Conservation (phyloP, 2,329 filamentous ascomycete species). For the Trichoderma sp. region DNA sequence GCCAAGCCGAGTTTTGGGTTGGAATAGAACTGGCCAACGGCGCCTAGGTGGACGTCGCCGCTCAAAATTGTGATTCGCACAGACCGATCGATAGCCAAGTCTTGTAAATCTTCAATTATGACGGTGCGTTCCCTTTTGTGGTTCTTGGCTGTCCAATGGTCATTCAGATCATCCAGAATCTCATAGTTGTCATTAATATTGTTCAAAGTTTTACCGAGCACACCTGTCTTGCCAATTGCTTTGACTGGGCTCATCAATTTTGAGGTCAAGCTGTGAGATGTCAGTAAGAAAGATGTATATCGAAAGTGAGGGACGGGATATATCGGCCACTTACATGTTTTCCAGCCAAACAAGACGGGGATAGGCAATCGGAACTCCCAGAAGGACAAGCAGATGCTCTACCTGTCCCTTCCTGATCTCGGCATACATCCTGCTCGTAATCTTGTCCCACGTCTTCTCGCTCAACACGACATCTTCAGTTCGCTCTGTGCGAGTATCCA, state of each 20-base stretch:
- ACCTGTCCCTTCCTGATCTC: conserved; percentile 84
- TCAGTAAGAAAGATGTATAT: conserved; percentile 37
- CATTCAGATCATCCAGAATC: conserved; percentile 88
- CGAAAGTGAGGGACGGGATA: not conserved
- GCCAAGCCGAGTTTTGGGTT: conserved; percentile 78
- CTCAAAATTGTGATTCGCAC: conserved; percentile 89
- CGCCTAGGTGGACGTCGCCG: conserved; percentile 91
- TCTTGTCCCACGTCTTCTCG: conserved; percentile 79
- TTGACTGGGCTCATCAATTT: conserved; percentile 87
- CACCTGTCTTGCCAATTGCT: conserved; percentile 77
- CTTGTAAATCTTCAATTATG: conserved; percentile 88
- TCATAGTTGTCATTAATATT: conserved; percentile 91
- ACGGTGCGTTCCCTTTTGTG: conserved; percentile 89
- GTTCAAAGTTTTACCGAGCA: conserved; percentile 81
- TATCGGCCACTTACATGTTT: conserved; percentile 59
- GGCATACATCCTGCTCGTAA: conserved; percentile 82
- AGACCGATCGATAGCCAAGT: conserved; percentile 89
- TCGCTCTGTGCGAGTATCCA: conserved; percentile 91
- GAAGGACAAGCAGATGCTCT: conserved; percentile 84
- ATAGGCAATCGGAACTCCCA: conserved; percentile 84
- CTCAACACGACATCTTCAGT: conserved; percentile 80
- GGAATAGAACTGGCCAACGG: conserved; percentile 92
- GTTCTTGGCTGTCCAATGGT: conserved; percentile 96
- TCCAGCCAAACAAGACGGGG: conserved; percentile 73
- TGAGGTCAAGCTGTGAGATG: conserved; percentile 68